Conservation (phyloP, 208 protist genomes). For the Jaenimonas drosophilae region DNA sequence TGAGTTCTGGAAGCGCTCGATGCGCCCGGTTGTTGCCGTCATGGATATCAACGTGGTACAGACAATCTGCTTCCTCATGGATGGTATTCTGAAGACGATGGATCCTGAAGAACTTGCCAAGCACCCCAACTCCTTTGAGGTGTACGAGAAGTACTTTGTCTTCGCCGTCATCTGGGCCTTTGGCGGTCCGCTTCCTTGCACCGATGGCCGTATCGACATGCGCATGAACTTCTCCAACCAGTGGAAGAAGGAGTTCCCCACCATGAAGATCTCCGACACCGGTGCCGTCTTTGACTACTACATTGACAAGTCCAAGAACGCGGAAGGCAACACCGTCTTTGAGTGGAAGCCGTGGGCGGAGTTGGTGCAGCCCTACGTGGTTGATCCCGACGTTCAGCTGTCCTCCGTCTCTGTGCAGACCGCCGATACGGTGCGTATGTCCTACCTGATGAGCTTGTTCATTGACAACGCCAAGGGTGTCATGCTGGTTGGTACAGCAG, state of each 20-base stretch:
- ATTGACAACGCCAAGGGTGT: conserved; percentile 91
- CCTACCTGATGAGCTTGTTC: conserved; percentile 92
- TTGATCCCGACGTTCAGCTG: conserved; percentile 81
- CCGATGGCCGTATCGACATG: conserved; percentile 91
- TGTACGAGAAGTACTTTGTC: conserved; percentile 97
- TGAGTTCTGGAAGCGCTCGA: conserved; percentile 89
- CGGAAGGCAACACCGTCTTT: conserved; percentile 47
- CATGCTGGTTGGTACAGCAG: conserved; percentile 95
- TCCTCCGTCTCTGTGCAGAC: conserved; percentile 92
- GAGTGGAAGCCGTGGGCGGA: conserved; percentile 91
- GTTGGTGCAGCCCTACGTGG: conserved; percentile 88
- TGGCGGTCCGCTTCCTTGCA: conserved; percentile 91
- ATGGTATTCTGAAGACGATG: conserved; percentile 89
- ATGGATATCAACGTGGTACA: conserved; percentile 96
- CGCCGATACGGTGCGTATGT: conserved; percentile 93
- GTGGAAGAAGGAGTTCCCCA: conserved; percentile 93
- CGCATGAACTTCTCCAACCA: conserved; percentile 93
- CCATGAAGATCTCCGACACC: conserved; percentile 88
- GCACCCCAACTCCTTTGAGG: conserved; percentile 80
- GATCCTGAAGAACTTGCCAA: conserved; percentile 78
- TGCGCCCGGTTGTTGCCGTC: conserved; percentile 80
- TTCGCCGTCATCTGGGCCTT: conserved; percentile 97
- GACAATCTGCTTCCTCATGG: conserved; percentile 94
- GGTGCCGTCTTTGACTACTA: conserved; percentile 95
- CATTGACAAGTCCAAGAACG: conserved; percentile 88